Percentiles rank a stretch among this genome's conserved stretches.
Conservation (phyloP, 202 grass and related monocot species). For the Elaeis oleifera region DNA sequence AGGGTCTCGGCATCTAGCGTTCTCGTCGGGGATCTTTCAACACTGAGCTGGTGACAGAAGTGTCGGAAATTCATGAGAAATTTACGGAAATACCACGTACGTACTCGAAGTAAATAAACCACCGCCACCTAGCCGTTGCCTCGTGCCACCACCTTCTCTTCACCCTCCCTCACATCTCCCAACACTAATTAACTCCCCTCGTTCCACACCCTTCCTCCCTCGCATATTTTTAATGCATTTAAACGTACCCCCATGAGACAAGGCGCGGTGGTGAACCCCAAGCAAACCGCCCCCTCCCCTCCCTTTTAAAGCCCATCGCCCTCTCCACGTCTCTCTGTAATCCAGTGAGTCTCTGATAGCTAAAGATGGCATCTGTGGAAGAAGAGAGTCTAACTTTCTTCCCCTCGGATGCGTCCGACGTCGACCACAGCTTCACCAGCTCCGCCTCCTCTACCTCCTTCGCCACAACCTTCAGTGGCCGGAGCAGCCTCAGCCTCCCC, state of each 20-base stretch:
- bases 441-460: slow-evolving; percentile 52
- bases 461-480: slow-evolving; percentile 68
- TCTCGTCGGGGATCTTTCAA: too few species aligned
- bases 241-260: too few species aligned
- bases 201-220: neutral
- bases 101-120: neutral
- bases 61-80: too few species aligned
- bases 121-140: neutral
- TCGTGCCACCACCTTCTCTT: neutral
- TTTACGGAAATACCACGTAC: too few species aligned
- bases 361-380: too few species aligned
- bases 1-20: too few species aligned
- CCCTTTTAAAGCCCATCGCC: neutral
- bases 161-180: neutral
- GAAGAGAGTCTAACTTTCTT: neutral
- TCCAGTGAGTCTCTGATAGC: too few species aligned
- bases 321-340: too few species aligned
- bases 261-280: neutral
- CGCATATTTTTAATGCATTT: neutral
- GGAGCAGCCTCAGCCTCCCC: slow-evolving; percentile 59
- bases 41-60: too few species aligned
- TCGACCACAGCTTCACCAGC: slow-evolving; percentile 62
- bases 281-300: neutral
- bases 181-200: neutral
- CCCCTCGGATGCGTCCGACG: slow-evolving; percentile 10